Evolutionary conservation across 495 filamentous ascomycete genomes (phyloP).

Genomic region (Hyaloscypha finlandica): DNA sequence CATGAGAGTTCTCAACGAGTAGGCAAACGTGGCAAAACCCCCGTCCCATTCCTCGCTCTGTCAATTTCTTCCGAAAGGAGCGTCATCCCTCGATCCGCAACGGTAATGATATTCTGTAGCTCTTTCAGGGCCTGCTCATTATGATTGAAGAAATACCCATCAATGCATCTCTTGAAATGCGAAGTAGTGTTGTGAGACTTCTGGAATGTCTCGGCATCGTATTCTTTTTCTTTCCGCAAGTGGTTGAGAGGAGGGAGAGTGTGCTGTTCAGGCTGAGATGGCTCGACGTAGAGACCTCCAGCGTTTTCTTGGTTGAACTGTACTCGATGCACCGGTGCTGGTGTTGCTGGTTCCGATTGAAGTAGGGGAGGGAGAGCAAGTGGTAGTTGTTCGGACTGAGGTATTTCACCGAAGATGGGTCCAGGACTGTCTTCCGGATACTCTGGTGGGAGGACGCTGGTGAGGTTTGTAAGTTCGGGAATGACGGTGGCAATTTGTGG

Average conservation of each 20-base stretch:
- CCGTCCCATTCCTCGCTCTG: slow-evolving; percentile 12
- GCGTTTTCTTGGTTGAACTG: neutral
- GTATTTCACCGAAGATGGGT: neutral
- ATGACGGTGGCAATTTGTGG: neutral
- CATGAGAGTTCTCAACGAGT: no score
- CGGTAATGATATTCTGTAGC: slow-evolving; percentile 29
- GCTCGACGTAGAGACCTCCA: neutral
- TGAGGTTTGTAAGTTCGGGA: neutral
- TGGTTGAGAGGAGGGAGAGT: neutral
- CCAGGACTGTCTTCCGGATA: neutral
- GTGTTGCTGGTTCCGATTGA: neutral
- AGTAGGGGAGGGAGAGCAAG: neutral
- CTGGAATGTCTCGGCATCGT: slow-evolving; percentile 30
- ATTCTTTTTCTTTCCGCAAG: slow-evolving; percentile 9
- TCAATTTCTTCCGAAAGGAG: slow-evolving; percentile 28
- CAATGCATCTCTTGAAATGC: slow-evolving; percentile 30
- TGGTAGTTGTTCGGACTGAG: neutral
- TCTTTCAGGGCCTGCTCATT: slow-evolving; percentile 28
- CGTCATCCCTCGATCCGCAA: slow-evolving; percentile 33
- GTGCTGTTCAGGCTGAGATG: neutral
- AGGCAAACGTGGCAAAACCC: neutral
- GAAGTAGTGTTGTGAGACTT: slow-evolving; percentile 30
- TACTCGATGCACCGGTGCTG: no score
- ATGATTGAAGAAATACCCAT: slow-evolving; percentile 33
- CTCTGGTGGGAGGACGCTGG: neutral